A percentile compares a stretch with the other conserved stretches of the same genome.
phyloP scores from a whole-genome alignment of 1,139 yeast species.

The Magnusiomyces starmeri region DNA sequence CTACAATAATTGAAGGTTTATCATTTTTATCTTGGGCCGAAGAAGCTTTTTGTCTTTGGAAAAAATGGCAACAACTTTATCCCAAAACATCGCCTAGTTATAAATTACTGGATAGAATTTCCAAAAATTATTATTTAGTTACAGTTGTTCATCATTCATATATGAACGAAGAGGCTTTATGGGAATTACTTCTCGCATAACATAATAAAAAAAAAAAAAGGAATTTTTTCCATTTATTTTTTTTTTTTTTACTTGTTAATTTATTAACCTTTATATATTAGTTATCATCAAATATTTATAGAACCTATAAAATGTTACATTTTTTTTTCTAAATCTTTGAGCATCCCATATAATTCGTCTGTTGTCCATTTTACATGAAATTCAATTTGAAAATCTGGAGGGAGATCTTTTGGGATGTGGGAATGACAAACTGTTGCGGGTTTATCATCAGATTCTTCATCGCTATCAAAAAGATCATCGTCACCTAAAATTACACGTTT shows the following conservation, averaged over 20 bases:
- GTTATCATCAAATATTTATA: background rate
- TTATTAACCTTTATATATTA: background rate
- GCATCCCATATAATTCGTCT: background rate
- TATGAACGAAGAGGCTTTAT: constrained; percentile 63
- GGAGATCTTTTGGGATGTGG: constrained; percentile 2
- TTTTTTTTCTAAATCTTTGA: background rate
- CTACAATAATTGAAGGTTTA: constrained; percentile 81
- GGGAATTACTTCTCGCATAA: constrained; percentile 48
- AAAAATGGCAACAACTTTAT: constrained; percentile 85
- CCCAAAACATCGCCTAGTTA: constrained; percentile 48
- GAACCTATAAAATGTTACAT: background rate
- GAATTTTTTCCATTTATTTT: background rate
- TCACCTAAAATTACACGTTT: background rate
- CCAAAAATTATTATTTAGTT: constrained; percentile 62
- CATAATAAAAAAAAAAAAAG: background rate
- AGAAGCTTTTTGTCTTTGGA: constrained; percentile 87
- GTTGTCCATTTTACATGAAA: constrained; percentile 2
- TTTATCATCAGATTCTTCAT: background rate
- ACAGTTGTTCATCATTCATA: constrained; percentile 83
- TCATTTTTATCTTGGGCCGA: constrained; percentile 91
- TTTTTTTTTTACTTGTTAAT: background rate
- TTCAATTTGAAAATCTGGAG: background rate
- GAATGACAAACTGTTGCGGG: constrained; percentile 2
- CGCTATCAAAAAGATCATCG: background rate
- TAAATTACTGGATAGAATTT: constrained; percentile 52